Conservation (phyloP, 192 early-diverging fungal species). For the Podila clonocystis region DNA sequence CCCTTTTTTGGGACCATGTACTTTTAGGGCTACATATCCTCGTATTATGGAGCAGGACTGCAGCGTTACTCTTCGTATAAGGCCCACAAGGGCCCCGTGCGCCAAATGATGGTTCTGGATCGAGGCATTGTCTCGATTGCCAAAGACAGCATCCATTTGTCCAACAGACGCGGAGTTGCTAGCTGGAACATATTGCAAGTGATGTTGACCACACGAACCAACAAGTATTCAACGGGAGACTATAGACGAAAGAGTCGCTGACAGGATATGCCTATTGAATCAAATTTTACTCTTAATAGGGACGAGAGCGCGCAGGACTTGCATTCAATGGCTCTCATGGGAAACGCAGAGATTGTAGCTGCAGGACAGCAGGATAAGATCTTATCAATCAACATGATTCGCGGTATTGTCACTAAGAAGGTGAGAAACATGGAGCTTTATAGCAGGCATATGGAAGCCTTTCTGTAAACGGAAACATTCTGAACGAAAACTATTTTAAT, state of each 20-base stretch:
- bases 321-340: slow-evolving; percentile 65
- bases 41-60: slow-evolving; percentile 67
- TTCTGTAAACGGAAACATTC: not conserved
- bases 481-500: slow-evolving; percentile 28
- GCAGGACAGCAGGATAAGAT: slow-evolving; percentile 67
- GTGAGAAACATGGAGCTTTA: slow-evolving; percentile 26
- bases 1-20: not conserved
- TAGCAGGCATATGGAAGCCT: too few relatives aligned
- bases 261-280: too few relatives aligned
- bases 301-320: slow-evolving; percentile 60
- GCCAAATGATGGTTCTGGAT: slow-evolving; percentile 70
- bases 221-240: too few relatives aligned
- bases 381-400: slow-evolving; percentile 57
- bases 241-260: too few relatives aligned
- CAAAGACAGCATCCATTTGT: slow-evolving; percentile 69
- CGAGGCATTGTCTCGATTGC: slow-evolving; percentile 73
- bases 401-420: slow-evolving; percentile 57
- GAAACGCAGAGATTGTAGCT: slow-evolving; percentile 65
- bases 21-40: slow-evolving; percentile 74
- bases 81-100: slow-evolving; percentile 71
- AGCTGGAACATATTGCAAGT: slow-evolving; percentile 65
- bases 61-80: slow-evolving; percentile 78
- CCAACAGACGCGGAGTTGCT: slow-evolving; percentile 61
- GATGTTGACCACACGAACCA: slow-evolving; percentile 1
- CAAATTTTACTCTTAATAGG: slow-evolving; percentile 21